Conservation (phyloP, 495 filamentous ascomycete genomes). For the Penicillium macrosclerotiorum region DNA sequence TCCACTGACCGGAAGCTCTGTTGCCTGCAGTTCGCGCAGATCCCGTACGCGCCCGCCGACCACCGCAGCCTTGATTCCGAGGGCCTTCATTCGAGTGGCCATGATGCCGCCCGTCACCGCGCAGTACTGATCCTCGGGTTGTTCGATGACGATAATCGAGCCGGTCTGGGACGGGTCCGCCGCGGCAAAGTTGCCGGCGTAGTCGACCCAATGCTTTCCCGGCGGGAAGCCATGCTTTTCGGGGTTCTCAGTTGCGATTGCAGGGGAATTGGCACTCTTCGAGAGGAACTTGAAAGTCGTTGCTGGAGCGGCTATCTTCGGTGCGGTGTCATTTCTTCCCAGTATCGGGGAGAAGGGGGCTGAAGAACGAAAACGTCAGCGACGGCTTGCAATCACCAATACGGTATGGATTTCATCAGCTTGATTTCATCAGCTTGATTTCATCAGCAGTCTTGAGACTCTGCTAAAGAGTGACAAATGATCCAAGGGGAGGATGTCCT, state of each 20-base stretch:
- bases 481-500: constrained; percentile 8
- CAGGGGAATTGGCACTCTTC: constrained; percentile 34
- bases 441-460: too few relatives aligned
- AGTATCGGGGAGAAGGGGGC: constrained; percentile 34
- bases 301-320: constrained; percentile 55
- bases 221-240: constrained; percentile 34
- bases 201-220: constrained; percentile 60
- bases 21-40: constrained; percentile 48
- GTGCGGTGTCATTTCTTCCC: constrained; percentile 26
- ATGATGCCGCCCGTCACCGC: constrained; percentile 69
- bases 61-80: constrained; percentile 54
- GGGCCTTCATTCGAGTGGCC: constrained; percentile 57
- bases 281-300: constrained; percentile 63
- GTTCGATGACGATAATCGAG: constrained; percentile 58
- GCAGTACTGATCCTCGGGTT: constrained; percentile 57
- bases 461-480: background rate
- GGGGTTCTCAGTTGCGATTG: constrained; percentile 22
- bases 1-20: constrained; percentile 47
- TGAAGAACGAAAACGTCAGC: too few relatives aligned
- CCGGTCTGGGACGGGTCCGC: constrained; percentile 34
- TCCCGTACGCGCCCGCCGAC: constrained; percentile 64
- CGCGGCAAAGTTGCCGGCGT: constrained; percentile 26
- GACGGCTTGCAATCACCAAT: too few relatives aligned
- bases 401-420: too few relatives aligned
- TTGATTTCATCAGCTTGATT: too few relatives aligned